phyloP scores from a whole-genome alignment of 2,329 filamentous ascomycete species.

The Diaporthe destruens region DNA sequence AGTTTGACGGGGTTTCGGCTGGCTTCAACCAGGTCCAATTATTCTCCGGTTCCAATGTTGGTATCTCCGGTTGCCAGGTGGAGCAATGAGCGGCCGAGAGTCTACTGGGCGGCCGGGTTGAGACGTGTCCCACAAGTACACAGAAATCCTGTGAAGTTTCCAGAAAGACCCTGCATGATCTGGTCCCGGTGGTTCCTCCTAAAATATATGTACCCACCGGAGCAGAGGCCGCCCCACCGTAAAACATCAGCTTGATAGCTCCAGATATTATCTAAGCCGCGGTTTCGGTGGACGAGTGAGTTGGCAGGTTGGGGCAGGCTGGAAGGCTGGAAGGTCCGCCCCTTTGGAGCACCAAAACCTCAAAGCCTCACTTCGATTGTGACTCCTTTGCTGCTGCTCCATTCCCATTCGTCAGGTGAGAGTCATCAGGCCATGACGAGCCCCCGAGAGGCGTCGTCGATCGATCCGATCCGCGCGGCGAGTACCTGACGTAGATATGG shows the following conservation, averaged over 20 bases:
- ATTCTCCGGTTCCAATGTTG: conserved; percentile 12
- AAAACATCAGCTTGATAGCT: conserved; percentile 23
- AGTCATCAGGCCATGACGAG: conserved; percentile 14
- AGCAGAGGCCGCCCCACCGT: conserved; percentile 6
- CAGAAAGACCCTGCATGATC: conserved; percentile 31
- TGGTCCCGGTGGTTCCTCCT: conserved; percentile 1
- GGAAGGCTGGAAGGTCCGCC: background rate
- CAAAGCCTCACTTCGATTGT: background rate
- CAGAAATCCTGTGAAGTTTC: conserved; percentile 25
- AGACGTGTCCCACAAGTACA: conserved; percentile 8
- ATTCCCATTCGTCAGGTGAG: conserved; percentile 9
- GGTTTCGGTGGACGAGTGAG: conserved; percentile 1
- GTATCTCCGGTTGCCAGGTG: conserved; percentile 11
- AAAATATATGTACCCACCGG: conserved; percentile 13
- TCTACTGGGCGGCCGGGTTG: conserved; percentile 1
- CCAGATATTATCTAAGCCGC: conserved; percentile 19
- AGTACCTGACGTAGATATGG: conserved; percentile 19
- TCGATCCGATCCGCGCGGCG: conserved; percentile 19
- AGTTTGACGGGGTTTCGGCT: conserved; percentile 12
- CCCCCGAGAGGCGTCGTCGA: conserved; percentile 16
- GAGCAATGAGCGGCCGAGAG: conserved; percentile 4
- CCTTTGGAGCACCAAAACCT: background rate
- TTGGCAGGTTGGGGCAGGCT: background rate
- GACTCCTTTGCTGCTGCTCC: conserved; percentile 3
- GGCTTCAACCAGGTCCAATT: conserved; percentile 28